These are phyloP conservation scores for Pichia paraexigua DNA, from an alignment of 805 yeast genomes.

Conservation along the genomic window DNA sequence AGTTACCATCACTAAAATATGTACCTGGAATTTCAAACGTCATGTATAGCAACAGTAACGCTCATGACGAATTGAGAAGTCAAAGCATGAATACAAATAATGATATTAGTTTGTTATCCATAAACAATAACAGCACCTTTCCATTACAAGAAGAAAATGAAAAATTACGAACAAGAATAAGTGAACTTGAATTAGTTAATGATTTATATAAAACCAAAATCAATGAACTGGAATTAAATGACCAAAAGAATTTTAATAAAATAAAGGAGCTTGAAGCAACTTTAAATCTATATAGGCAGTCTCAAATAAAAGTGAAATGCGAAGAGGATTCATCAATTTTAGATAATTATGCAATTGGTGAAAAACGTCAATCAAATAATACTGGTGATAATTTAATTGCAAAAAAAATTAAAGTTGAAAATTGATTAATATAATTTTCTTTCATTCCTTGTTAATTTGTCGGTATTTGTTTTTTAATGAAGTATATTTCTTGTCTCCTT, in stretches of 20 bases:
- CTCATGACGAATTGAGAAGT: neutral
- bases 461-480: no score
- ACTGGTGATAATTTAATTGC: neutral
- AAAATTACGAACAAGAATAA: conserved; percentile 62
- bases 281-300: neutral
- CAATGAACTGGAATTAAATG: conserved; percentile 69
- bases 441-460: neutral
- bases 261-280: conserved; percentile 1
- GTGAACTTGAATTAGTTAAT: conserved; percentile 84
- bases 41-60: neutral
- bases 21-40: conserved; percentile 10
- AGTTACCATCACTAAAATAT: conserved; percentile 10
- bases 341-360: neutral
- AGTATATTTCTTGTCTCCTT: no score
- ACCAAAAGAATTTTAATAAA: conserved; percentile 18
- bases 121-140: neutral
- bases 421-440: neutral
- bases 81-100: neutral
- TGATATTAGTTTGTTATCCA: neutral
- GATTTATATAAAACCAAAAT: conserved; percentile 81
- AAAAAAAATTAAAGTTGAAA: conserved; percentile 6
- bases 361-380: neutral
- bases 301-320: neutral
- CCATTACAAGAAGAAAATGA: conserved; percentile 12
- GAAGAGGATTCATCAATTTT: neutral